These are phyloP conservation scores for Schizochytrium sp. DNA, from an alignment of 108 stramenopile genomes.

Conservation along the genomic window DNA sequence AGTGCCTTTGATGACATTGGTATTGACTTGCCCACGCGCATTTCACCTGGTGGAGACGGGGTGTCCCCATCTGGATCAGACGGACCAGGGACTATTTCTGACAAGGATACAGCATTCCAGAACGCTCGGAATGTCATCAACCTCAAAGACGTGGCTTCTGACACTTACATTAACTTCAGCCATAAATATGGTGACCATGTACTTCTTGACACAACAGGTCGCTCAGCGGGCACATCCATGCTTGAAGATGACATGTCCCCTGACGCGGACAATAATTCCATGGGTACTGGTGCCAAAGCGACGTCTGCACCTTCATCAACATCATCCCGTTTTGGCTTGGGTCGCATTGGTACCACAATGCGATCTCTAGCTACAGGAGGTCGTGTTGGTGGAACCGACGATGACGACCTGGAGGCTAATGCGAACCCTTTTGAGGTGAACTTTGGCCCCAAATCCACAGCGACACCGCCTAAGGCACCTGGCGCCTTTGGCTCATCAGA, in stretches of 20 bases:
- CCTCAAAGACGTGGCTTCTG: conserved; percentile 21
- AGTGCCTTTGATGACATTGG: conserved; percentile 20
- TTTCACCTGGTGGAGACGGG: not conserved
- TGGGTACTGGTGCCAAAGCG: not conserved
- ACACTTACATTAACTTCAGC: conserved; percentile 54
- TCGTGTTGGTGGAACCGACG: not conserved
- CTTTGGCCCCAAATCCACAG: not conserved
- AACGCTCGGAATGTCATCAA: conserved; percentile 44
- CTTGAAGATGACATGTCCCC: conserved; percentile 26
- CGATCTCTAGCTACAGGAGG: conserved; percentile 10
- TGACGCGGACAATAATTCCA: not conserved
- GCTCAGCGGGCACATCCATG: not conserved
- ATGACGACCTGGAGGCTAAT: not conserved
- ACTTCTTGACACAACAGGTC: not conserved
- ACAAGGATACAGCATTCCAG: conserved; percentile 11
- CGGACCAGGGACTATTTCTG: not conserved
- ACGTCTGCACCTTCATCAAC: not conserved
- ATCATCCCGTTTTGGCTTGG: not conserved
- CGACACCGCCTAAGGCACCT: not conserved
- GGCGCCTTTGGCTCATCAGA: not conserved
- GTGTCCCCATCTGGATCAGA: not conserved
- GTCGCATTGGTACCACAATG: not conserved
- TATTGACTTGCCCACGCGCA: conserved; percentile 47
- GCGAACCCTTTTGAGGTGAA: not conserved
- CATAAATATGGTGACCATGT: conserved; percentile 58